Percentiles rank a stretch among this genome's conserved stretches.
phyloP scores from a whole-genome alignment of 2,329 filamentous ascomycete species.

The Fusarium staphyleae region DNA sequence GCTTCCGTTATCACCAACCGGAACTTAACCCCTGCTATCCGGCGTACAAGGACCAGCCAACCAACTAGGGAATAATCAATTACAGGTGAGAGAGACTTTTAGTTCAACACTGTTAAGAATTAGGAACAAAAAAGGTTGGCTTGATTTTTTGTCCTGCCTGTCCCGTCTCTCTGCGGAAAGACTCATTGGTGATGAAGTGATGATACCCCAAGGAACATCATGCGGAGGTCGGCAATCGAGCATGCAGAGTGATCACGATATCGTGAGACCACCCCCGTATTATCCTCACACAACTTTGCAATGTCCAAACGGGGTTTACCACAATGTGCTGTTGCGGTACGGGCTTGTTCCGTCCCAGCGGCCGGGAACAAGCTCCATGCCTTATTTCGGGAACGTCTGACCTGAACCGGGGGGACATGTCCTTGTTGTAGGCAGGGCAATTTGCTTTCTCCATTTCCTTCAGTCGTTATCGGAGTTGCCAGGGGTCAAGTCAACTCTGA shows the following conservation, averaged over 20 bases:
- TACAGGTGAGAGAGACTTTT: neutral
- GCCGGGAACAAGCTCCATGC: constrained; percentile 18
- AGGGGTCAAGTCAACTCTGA: no score
- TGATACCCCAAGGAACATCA: constrained; percentile 24
- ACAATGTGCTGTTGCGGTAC: constrained; percentile 1
- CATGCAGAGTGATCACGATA: constrained; percentile 30
- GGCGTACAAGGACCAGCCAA: neutral
- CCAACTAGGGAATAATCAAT: no score
- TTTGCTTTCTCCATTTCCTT: constrained; percentile 15
- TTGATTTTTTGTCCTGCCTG: neutral
- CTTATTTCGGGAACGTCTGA: constrained; percentile 31
- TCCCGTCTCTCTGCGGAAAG: constrained; percentile 19
- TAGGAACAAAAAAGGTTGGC: neutral
- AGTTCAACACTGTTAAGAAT: neutral
- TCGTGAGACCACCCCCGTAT: no score
- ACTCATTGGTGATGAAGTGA: constrained; percentile 23
- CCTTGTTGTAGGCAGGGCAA: constrained; percentile 18
- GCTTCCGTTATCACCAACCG: neutral
- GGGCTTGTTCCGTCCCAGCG: neutral
- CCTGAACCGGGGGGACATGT: neutral
- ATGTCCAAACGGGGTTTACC: neutral
- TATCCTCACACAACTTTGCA: neutral
- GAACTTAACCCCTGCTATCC: constrained; percentile 2
- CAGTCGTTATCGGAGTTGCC: no score
- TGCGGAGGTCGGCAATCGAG: constrained; percentile 25